Conservation (phyloP, 2,329 filamentous ascomycete species). For the Botryotinia globosa region DNA sequence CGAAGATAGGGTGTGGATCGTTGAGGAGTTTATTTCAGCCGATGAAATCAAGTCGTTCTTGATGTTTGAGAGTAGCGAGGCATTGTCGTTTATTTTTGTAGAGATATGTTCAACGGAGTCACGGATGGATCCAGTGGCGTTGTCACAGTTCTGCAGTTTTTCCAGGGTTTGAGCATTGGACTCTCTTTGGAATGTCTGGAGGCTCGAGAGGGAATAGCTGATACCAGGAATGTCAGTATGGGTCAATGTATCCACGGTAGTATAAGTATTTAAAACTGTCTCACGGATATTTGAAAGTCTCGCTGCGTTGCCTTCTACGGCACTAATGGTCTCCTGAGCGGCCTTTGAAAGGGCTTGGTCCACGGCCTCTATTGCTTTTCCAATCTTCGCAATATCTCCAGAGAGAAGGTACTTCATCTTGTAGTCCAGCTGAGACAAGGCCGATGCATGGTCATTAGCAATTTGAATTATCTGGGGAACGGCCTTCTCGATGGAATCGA, state of each 20-base stretch:
- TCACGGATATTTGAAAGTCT: slow-evolving; percentile 22
- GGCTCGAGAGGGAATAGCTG: slow-evolving; percentile 21
- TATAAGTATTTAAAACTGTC: slow-evolving; percentile 21
- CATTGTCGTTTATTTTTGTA: slow-evolving; percentile 17
- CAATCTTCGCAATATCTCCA: slow-evolving; percentile 22
- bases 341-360: slow-evolving; percentile 21
- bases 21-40: slow-evolving; percentile 12
- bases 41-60: slow-evolving; percentile 19
- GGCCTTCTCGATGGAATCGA: slow-evolving; percentile 21
- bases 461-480: slow-evolving; percentile 18
- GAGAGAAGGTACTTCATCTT: slow-evolving; percentile 20
- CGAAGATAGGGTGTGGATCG: slow-evolving; percentile 20
- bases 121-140: slow-evolving; percentile 21
- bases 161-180: slow-evolving; percentile 21
- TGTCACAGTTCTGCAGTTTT: slow-evolving; percentile 17
- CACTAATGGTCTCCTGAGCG: slow-evolving; percentile 18
- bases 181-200: slow-evolving; percentile 20
- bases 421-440: slow-evolving; percentile 18
- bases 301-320: slow-evolving; percentile 20
- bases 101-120: slow-evolving; percentile 22
- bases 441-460: slow-evolving; percentile 20
- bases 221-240: slow-evolving; percentile 23
- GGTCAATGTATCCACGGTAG: slow-evolving; percentile 22
- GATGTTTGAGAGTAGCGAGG: slow-evolving; percentile 14
- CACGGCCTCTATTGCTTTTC: slow-evolving; percentile 21